These are phyloP conservation scores for Mortierella sp. DNA, from an alignment of 371 early-diverging fungal species.

Conservation along the genomic window DNA sequence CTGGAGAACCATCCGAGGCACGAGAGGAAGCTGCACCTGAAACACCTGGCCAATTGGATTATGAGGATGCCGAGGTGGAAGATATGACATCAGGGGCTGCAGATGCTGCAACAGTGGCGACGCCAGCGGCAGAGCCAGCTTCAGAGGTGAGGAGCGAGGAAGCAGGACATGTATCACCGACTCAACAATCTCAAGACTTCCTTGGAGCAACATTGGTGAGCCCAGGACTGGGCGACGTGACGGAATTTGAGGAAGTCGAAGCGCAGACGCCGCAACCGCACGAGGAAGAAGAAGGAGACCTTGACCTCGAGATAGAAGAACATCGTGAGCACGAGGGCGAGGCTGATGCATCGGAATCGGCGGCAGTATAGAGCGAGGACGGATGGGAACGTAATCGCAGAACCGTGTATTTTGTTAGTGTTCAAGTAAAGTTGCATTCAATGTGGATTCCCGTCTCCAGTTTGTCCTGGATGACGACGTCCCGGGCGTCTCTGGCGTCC, in stretches of 20 bases:
- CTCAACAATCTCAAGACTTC: no score
- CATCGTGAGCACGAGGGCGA: slow-evolving; percentile 35
- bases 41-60: slow-evolving; percentile 19
- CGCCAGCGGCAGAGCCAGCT: slow-evolving; percentile 4
- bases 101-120: slow-evolving; percentile 3
- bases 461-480: slow-evolving; percentile 6
- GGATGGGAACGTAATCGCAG: neutral
- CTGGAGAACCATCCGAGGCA: slow-evolving; percentile 20
- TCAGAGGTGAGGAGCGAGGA: slow-evolving; percentile 29
- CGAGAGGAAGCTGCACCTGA: slow-evolving; percentile 8
- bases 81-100: slow-evolving; percentile 10
- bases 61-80: slow-evolving; percentile 38
- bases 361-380: slow-evolving; percentile 2
- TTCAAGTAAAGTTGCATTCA: neutral
- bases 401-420: neutral
- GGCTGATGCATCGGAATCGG: slow-evolving; percentile 26
- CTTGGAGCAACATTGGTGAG: no score
- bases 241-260: slow-evolving; percentile 26
- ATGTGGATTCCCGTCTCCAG: slow-evolving; percentile 9
- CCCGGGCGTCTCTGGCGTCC: no score
- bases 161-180: slow-evolving; percentile 17
- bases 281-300: slow-evolving; percentile 30
- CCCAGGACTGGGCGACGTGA: slow-evolving; percentile 17
- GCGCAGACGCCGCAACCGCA: slow-evolving; percentile 29
- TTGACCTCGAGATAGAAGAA: slow-evolving; percentile 32